Evolutionary conservation across 2,329 filamentous ascomycete species (phyloP), one percentile per base, ranked within the genome.

Genomic region (Botryotinia narcissicola): DNA sequence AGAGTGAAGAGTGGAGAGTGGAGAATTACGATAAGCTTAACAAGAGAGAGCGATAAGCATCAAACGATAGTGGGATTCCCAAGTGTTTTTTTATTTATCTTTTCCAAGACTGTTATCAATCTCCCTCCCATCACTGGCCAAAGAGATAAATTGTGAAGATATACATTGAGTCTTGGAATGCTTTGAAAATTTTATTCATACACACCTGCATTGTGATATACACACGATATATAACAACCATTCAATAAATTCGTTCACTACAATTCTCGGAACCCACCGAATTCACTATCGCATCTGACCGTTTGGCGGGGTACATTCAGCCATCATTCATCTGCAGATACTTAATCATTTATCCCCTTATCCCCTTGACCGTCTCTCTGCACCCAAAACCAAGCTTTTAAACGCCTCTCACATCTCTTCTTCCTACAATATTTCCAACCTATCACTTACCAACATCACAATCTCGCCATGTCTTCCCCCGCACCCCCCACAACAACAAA

Each of bases 401-500:
- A 54, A 25, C 64, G n/a, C 10, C 59, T 29, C 25, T 35, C 8
- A 14, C 20, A 54, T 37, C n/a, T 7, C 9, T 51, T 3, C 8
- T n/a, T 66, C 62, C 16, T 66, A 29, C 3, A 16, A n/a, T 4
- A 10, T 14, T 14, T 4, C 6, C 20, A 25, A 46, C 29, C 25
- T 8, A 60, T 44, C 61, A 44, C 44, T 25, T 4, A 32, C 37
- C 25, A 57, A 68, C 18, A 20, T 4, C 6, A 22, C 16, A 18
- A n/a, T 22, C 35, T 51, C 32, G 48, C 22, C 35, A 68, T 68
- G 66, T 57, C 64, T 12, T n/a, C 48, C 40, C n/a, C 74, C 51
- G 71, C 66, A 22, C 29, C 70, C 8, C 75, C 78, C 8, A 73
- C 77, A 61, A 81, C 80, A 42, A 82, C 82, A 9, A 83, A 85